Conservation (phyloP, 257 asterid genomes). For the Forsythia suspensa region DNA sequence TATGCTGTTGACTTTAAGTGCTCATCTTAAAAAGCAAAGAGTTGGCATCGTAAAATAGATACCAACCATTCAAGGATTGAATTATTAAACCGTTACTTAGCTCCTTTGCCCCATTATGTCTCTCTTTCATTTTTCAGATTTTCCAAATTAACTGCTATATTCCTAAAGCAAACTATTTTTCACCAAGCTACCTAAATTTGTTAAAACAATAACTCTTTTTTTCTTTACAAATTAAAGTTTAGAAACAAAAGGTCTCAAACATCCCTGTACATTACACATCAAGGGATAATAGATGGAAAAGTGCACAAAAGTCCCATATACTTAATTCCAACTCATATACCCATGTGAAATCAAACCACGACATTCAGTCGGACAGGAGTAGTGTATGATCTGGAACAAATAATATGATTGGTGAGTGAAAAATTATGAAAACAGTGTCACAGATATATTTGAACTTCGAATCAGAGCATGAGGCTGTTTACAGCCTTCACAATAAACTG, state of each 20-base stretch:
- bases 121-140: not conserved
- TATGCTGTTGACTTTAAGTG: not conserved
- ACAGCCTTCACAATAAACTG: not conserved
- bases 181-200: not conserved
- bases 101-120: not conserved
- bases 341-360: conserved; percentile 6
- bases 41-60: conserved; percentile 2
- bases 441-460: not conserved
- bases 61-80: not conserved
- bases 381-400: not conserved
- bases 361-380: not conserved
- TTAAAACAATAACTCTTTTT: not conserved
- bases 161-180: conserved; percentile 3
- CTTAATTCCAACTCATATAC: not conserved
- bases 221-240: not conserved
- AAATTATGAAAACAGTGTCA: not conserved
- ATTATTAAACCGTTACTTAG: not conserved
- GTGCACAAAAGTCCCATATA: not conserved
- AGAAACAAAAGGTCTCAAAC: not conserved
- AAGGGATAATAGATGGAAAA: conserved; percentile 4
- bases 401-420: not conserved
- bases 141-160: not conserved
- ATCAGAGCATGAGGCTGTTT: not conserved
- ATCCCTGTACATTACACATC: not conserved
- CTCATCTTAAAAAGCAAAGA: conserved; percentile 14